Evolutionary conservation across 768 basidiomycete genomes (phyloP).

Genomic region (Boletus reticulatus): DNA sequence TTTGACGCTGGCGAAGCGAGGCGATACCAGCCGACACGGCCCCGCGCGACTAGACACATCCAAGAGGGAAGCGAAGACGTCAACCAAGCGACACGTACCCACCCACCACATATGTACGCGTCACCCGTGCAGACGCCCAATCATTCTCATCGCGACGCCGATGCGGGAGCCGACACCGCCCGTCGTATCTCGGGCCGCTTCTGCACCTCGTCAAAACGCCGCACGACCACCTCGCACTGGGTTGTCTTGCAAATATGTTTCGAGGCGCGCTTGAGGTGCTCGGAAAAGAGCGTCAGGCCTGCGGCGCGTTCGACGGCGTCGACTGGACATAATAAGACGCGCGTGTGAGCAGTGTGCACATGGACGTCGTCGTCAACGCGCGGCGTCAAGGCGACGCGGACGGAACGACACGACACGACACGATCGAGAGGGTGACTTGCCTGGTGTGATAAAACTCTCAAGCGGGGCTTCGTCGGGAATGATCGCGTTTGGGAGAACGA

Average conservation of each 20-base stretch:
- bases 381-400: no score
- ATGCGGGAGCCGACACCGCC: constrained; percentile 43
- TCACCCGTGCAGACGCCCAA: no score
- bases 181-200: constrained; percentile 58
- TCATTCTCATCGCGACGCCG: not conserved
- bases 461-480: constrained; percentile 85
- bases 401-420: no score
- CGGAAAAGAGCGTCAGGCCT: constrained; percentile 84
- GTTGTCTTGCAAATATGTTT: constrained; percentile 88
- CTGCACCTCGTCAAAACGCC: constrained; percentile 88
- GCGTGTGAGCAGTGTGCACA: not conserved
- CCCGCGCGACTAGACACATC: no score
- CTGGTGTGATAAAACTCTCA: constrained; percentile 77
- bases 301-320: constrained; percentile 91
- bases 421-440: constrained; percentile 36
- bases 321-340: constrained; percentile 46
- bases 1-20: not conserved
- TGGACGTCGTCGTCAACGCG: no score
- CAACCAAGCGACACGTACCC: not conserved
- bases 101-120: no score
- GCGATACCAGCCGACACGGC: not conserved
- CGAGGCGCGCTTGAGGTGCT: constrained; percentile 66
- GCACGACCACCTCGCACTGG: constrained; percentile 84
- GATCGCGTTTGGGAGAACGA: constrained; percentile 91
- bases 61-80: constrained; percentile 4